Evolutionary conservation across 2,329 filamentous ascomycete species (phyloP), one percentile per base, ranked within the genome.

Genomic region (Alternaria ethzedia): DNA sequence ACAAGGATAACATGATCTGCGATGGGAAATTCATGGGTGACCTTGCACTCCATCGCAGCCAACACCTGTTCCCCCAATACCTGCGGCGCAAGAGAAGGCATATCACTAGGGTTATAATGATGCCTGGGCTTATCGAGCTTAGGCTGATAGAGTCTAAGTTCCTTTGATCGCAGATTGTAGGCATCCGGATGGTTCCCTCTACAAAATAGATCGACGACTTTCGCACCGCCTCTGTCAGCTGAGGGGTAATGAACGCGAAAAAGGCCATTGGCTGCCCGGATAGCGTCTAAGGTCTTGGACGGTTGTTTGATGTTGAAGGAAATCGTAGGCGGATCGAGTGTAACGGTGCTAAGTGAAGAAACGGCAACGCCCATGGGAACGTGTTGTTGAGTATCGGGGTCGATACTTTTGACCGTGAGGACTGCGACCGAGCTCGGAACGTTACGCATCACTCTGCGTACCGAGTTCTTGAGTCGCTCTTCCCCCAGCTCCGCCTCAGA

Each of bases 321-420:
- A 25, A 90, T 81, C n/a, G 87, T 81, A 0, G 88, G 86, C 2
- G 88, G 88, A 28, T 81, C 72, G 4, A 90, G 78, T 0, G 86
- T 84, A 13, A 90, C 86, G 5, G 87, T 87, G 64, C 80, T 88
- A 76, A 90, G 85, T 1, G 87, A 89, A 4, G 88, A 90, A 30
- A 90, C 85, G 9, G 87, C 88, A 69, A 88, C 86, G 45, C 75
- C 78, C 58, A 78, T 69, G 4, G 75, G 71, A 7, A 73, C 65
- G 41, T 59, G 54, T 28, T 57, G n/a, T 3, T 66, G 17, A 20
- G 59, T 60, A 44, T 64, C 54, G 9, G 68, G 60, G 26, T 74
- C 69, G 30, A 57, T 30, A 28, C 64, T 62, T 15, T 66, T 59
- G 9, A 79, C 73, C 2, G 87, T 88, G 59, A 89, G 82, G 36